phyloP scores from a whole-genome alignment of 139 green algal species.

The Bryopsis sp. region DNA sequence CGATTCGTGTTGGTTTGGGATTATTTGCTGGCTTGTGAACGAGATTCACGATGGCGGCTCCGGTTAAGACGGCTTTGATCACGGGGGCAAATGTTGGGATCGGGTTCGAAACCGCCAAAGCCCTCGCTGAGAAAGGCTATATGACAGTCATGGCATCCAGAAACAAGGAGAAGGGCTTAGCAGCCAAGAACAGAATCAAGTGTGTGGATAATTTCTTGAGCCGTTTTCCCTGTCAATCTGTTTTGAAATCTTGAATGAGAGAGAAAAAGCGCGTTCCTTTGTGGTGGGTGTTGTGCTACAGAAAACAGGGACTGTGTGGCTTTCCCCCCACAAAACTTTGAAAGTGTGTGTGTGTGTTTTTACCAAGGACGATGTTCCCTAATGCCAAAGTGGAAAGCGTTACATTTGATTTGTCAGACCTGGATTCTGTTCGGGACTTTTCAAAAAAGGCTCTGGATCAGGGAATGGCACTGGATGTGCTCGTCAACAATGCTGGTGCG shows the following conservation, averaged over 20 bases:
- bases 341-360: background rate
- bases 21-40: too few relatives aligned
- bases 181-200: slow-evolving; percentile 35
- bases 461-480: slow-evolving; percentile 49
- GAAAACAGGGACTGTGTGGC: too few relatives aligned
- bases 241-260: too few relatives aligned
- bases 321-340: too few relatives aligned
- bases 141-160: slow-evolving; percentile 53
- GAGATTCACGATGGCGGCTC: background rate
- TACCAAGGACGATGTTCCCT: slow-evolving; percentile 30
- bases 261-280: too few relatives aligned
- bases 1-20: too few relatives aligned
- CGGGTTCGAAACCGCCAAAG: slow-evolving; percentile 60
- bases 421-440: slow-evolving; percentile 41
- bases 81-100: slow-evolving; percentile 54
- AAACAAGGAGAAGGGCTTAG: slow-evolving; percentile 34
- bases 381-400: slow-evolving; percentile 28
- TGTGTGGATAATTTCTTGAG: too few relatives aligned
- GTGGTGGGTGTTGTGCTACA: too few relatives aligned
- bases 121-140: slow-evolving; percentile 40
- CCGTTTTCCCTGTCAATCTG: too few relatives aligned
- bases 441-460: slow-evolving; percentile 36
- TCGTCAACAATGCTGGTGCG: slow-evolving; percentile 70
- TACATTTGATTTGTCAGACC: slow-evolving; percentile 51
- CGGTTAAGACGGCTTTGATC: slow-evolving; percentile 19